Conservation (phyloP, 2,329 filamentous ascomycete species). For the Colletotrichum sp. region DNA sequence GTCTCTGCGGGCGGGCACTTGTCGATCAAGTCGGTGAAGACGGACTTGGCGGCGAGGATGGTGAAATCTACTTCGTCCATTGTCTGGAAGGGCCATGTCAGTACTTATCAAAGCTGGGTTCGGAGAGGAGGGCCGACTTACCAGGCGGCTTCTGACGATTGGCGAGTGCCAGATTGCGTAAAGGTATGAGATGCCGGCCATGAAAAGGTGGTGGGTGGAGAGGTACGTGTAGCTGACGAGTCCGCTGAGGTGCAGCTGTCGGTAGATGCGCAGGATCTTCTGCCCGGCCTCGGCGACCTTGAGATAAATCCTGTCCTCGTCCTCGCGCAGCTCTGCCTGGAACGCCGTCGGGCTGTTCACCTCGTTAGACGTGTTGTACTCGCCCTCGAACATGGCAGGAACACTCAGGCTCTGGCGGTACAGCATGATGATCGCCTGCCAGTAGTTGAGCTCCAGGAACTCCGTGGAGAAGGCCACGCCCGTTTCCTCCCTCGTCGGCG, state of each 20-base stretch:
- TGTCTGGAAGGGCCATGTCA: conserved; percentile 53
- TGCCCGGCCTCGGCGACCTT: conserved; percentile 96
- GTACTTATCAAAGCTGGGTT: background rate
- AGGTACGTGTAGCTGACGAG: conserved; percentile 96
- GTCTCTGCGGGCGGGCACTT: conserved; percentile 96
- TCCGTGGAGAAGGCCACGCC: conserved; percentile 90
- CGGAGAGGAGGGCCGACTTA: conserved; percentile 50
- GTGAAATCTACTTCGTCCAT: conserved; percentile 99
- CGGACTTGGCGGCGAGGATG: conserved; percentile 89
- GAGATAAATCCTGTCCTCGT: conserved; percentile 90
- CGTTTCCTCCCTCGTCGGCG: conserved; percentile 78
- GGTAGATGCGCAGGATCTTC: conserved; percentile 88
- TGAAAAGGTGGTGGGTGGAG: conserved; percentile 95
- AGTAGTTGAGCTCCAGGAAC: conserved; percentile 95
- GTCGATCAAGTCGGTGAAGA: conserved; percentile 88
- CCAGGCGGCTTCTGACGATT: conserved; percentile 82
- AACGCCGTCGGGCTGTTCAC: conserved; percentile 68
- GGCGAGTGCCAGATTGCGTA: conserved; percentile 98
- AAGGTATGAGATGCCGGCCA: conserved; percentile 94
- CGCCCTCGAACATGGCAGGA: conserved; percentile 82
- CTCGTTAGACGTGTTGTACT: conserved; percentile 71
- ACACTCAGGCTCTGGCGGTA: conserved; percentile 91
- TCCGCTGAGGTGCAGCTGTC: conserved; percentile 85
- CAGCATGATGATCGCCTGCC: conserved; percentile 95
- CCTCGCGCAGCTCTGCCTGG: conserved; percentile 72